These are phyloP conservation scores for Capsicum baccatum DNA, from an alignment of 257 asterid species.

Conservation along the genomic window DNA sequence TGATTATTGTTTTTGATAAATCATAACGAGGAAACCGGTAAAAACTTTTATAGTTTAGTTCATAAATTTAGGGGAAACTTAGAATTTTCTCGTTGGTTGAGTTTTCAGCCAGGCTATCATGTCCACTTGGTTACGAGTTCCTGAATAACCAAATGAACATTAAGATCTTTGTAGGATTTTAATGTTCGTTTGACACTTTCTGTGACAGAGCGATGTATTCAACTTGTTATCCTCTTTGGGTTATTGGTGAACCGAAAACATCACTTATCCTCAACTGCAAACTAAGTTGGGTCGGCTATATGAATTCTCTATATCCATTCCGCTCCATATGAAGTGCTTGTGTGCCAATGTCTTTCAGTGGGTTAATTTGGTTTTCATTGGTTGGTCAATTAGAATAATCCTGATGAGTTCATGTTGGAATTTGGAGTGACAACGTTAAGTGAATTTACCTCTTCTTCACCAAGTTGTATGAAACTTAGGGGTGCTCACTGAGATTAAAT, in stretches of 20 bases:
- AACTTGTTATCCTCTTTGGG: background rate
- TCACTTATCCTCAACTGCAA: background rate
- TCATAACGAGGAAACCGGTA: background rate
- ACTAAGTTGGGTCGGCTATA: background rate
- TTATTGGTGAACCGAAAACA: background rate
- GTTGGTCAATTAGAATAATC: background rate
- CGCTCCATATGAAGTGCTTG: background rate
- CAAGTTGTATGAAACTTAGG: no score
- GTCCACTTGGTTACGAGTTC: background rate
- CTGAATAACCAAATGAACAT: background rate
- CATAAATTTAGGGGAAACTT: background rate
- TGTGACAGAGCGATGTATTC: background rate
- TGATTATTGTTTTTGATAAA: conserved; percentile 8
- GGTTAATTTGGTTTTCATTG: background rate
- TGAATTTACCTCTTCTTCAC: no score
- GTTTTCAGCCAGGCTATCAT: background rate
- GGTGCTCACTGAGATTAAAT: no score
- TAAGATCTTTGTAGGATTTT: conserved; percentile 18
- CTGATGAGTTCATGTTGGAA: background rate
- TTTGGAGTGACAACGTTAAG: no score
- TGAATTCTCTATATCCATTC: background rate
- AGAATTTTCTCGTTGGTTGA: background rate
- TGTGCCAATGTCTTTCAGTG: background rate
- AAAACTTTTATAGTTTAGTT: background rate
- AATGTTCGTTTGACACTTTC: background rate